Percentiles rank a stretch among this genome's conserved stretches.
These are phyloP conservation scores for Boletus sp. DNA, from an alignment of 768 basidiomycete species.

Conservation along the genomic window DNA sequence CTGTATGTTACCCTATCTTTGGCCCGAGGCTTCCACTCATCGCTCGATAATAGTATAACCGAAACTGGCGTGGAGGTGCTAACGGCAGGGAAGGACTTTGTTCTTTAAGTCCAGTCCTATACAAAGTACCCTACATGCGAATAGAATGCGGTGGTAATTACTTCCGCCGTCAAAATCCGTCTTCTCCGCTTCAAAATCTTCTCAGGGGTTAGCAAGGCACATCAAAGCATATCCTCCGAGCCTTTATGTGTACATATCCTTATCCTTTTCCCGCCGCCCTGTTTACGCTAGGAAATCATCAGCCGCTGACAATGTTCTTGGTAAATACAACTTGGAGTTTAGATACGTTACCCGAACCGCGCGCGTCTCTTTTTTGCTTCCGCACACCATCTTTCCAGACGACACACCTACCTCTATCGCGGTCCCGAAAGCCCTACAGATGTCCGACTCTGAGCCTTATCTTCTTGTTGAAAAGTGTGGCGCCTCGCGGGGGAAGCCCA, in stretches of 20 bases:
- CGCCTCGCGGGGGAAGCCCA: conserved; percentile 39
- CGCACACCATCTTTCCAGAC: conserved; percentile 20
- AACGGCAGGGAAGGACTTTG: conserved; percentile 50
- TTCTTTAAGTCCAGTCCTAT: conserved; percentile 20
- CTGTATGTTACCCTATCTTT: conserved; percentile 55
- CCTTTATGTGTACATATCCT: conserved; percentile 32
- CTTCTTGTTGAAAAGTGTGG: conserved; percentile 42
- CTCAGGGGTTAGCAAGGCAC: conserved; percentile 22
- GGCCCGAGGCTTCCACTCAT: conserved; percentile 14
- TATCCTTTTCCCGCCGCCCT: conserved; percentile 27
- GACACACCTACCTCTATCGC: conserved; percentile 8
- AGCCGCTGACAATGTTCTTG: conserved; percentile 24
- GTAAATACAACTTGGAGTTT: conserved; percentile 29
- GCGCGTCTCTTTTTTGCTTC: conserved; percentile 21
- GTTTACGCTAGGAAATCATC: conserved; percentile 25
- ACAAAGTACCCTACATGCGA: conserved; percentile 22
- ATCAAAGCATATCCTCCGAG: conserved; percentile 21
- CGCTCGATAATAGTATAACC: conserved; percentile 60
- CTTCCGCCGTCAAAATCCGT: conserved; percentile 15
- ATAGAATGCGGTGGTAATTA: conserved; percentile 19
- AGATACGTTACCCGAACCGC: conserved; percentile 27
- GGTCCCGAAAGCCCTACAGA: conserved; percentile 12
- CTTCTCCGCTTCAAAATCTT: conserved; percentile 19
- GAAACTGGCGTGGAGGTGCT: conserved; percentile 88
- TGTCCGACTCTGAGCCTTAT: conserved; percentile 33